phyloP scores from a whole-genome alignment of 1,284 basidiomycete species.

The Sporisorium graminicola region DNA sequence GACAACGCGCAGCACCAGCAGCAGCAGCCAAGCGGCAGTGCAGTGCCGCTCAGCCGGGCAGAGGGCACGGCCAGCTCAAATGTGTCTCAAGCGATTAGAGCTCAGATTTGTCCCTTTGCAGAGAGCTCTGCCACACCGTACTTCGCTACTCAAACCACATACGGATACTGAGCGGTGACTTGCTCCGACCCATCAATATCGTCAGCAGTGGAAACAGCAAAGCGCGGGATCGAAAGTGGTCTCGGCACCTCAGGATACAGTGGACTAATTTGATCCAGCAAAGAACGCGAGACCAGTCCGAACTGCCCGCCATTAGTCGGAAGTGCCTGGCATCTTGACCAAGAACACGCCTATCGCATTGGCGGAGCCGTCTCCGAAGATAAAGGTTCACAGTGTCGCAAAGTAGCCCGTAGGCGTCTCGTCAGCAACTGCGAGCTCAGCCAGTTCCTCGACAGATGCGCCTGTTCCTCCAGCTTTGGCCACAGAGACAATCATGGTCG shows the following conservation, averaged over 20 bases:
- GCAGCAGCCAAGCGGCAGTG: background rate
- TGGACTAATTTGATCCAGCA: background rate
- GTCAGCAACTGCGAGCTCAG: background rate
- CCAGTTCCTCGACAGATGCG: constrained; percentile 1
- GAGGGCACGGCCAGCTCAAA: constrained; percentile 13
- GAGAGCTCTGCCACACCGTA: background rate
- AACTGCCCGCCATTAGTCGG: background rate
- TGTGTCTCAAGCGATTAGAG: background rate
- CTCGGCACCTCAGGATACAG: background rate
- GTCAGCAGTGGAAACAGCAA: no score
- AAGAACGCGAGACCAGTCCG: background rate
- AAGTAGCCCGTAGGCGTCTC: background rate
- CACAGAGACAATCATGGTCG: constrained; percentile 16
- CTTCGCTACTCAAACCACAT: background rate
- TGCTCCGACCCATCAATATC: background rate
- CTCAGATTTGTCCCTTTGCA: background rate
- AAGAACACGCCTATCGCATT: no score
- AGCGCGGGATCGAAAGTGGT: background rate
- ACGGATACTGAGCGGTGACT: background rate
- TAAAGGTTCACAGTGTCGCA: background rate
- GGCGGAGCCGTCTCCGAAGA: background rate
- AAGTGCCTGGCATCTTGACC: no score
- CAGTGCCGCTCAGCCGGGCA: background rate
- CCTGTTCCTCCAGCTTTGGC: background rate
- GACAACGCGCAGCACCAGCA: constrained; percentile 6